Percentiles rank a stretch among this genome's conserved stretches.
phyloP scores from a whole-genome alignment of 345 rosid genomes.

The Rhodamnia rubescens region DNA sequence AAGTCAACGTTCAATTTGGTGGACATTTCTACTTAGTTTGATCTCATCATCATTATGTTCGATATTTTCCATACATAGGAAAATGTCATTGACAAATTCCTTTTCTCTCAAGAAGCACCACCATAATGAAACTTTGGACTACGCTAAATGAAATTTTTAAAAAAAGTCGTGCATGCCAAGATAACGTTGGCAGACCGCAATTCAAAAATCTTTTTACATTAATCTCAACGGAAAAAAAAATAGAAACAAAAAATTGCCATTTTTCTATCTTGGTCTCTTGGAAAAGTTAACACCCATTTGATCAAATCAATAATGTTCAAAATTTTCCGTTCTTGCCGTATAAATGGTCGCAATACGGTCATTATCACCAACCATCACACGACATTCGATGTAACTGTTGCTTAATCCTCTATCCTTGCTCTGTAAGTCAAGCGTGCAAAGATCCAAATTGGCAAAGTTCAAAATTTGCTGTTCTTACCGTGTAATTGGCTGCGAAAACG shows the following conservation, averaged over 20 bases:
- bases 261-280: background rate
- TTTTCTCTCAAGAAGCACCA: too few relatives aligned
- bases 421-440: background rate
- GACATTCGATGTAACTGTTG: background rate
- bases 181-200: background rate
- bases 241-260: background rate
- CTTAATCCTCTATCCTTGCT: background rate
- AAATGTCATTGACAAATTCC: background rate
- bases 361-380: background rate
- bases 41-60: background rate
- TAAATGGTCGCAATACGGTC: background rate
- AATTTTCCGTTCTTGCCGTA: background rate
- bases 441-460: background rate
- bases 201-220: background rate
- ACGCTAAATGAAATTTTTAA: background rate
- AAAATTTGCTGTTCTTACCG: background rate
- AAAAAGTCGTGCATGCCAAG: background rate
- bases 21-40: background rate
- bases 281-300: background rate
- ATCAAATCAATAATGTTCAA: background rate
- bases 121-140: background rate
- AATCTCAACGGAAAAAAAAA: background rate
- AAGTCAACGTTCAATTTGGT: background rate
- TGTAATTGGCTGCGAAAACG: background rate
- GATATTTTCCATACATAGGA: background rate